Evolutionary conservation across 768 basidiomycete species (phyloP).

Genomic region (Calocybe gangraenosa): DNA sequence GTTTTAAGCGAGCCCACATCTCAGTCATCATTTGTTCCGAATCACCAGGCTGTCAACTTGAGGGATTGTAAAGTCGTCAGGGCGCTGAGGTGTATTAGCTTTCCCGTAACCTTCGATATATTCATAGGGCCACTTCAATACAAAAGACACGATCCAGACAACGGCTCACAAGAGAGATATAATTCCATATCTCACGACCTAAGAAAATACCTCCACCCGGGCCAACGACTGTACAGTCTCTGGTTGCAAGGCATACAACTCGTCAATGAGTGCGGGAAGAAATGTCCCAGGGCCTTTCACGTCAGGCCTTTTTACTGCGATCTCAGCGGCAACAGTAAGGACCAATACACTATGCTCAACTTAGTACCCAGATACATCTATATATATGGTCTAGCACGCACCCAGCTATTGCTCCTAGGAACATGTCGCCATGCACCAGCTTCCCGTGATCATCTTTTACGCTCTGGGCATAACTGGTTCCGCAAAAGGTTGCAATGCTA

Average conservation of each 20-base stretch:
- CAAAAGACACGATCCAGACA: too few species aligned
- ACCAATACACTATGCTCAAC: constrained; percentile 41
- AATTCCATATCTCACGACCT: background rate
- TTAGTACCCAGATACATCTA: background rate
- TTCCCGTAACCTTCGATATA: too few species aligned
- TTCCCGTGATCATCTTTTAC: constrained; percentile 29
- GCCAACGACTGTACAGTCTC: constrained; percentile 27
- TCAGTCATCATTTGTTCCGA: too few species aligned
- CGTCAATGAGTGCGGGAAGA: constrained; percentile 59
- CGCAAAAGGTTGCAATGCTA: constrained; percentile 76
- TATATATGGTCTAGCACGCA: constrained; percentile 28
- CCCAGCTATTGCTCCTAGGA: constrained; percentile 76
- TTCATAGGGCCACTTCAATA: too few species aligned
- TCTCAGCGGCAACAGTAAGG: constrained; percentile 58
- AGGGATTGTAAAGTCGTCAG: too few species aligned
- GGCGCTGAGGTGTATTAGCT: too few species aligned
- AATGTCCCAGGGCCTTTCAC: constrained; percentile 66
- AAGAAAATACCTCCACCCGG: constrained; percentile 24
- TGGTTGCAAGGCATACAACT: constrained; percentile 36
- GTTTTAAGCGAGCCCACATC: too few species aligned
- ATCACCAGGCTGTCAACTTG: too few species aligned
- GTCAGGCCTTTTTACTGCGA: constrained; percentile 43
- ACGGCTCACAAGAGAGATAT: background rate
- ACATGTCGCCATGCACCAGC: constrained; percentile 73
- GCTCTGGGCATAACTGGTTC: constrained; percentile 43